Evolutionary conservation across 192 early-diverging fungal genomes (phyloP).

Genomic region (Haplosporangium gracile): DNA sequence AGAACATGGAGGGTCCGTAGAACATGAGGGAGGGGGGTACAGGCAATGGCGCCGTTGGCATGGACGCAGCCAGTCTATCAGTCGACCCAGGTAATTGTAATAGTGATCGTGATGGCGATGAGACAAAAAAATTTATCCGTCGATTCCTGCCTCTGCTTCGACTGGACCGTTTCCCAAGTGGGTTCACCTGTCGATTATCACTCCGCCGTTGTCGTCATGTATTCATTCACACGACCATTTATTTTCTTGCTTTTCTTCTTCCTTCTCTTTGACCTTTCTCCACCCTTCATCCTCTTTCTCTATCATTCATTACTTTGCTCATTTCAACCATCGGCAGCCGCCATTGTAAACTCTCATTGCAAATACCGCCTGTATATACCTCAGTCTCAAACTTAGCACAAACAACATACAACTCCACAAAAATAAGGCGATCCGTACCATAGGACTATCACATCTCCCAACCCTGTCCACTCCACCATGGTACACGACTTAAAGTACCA

Average conservation of each 20-base stretch:
- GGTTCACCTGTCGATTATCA: not conserved
- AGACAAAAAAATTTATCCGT: not conserved
- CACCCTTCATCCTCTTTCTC: not conserved
- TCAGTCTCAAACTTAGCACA: not conserved
- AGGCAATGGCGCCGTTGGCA: too few species aligned
- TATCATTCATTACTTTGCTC: not conserved
- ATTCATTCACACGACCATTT: not conserved
- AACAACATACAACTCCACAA: not conserved
- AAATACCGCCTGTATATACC: not conserved
- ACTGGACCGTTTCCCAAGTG: not conserved
- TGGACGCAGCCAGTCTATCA: too few species aligned
- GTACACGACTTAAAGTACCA: slow-evolving; percentile 4
- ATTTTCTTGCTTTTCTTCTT: not conserved
- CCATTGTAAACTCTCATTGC: not conserved
- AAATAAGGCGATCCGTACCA: not conserved
- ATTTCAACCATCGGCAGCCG: not conserved
- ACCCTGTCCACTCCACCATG: not conserved
- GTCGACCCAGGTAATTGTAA: not conserved
- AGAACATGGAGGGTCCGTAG: too few species aligned
- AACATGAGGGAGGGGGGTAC: too few species aligned
- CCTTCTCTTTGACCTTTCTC: not conserved
- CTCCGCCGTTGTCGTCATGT: too few species aligned
- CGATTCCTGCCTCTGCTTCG: not conserved
- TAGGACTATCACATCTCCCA: not conserved
- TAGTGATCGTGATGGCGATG: not conserved